Base-by-base conservation (phyloP, 2,329 filamentous ascomycete species). In the Cercospora sp. region DNA sequence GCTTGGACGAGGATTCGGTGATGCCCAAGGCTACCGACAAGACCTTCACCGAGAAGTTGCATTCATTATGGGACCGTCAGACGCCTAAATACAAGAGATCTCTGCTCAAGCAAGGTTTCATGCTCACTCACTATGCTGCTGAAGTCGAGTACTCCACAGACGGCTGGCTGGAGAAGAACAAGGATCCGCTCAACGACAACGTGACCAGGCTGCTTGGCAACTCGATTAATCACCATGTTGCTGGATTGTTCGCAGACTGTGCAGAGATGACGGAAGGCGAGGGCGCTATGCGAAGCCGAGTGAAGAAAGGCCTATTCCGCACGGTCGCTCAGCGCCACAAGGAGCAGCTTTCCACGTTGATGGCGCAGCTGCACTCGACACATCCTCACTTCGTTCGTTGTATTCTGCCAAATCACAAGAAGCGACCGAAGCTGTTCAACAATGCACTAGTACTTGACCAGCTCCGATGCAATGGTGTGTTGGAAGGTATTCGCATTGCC, bases 11-110 rank as follows among this genome's bases (percentile, higher is more conserved):
- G 80, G 95, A 99, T 80, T 95, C 90, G 59, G 96, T 99, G 33
- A 99, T 99, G 95, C 95, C 95, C 33, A 99, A 98, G 80, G 95
- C 95, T 3, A 97, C 94, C 1, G 96, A 99, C 80, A 94, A 92
- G 79, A 93, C 91, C 7, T 99, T 99, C 76, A 98, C 94, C 0
- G 96, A 99, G 75, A 99, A 99, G 80, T 85, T 99, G n/a, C 92
- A 99, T 80, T 91, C 91, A 0, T 82, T 99, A 1, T 99, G 96
- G 95, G 94, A 98, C 78, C 93, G 94, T 77, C 98, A 97, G 79
- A 95, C 93, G 36, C 87, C 88, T 58, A 99, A 99, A 79, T 99
- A 99, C 80, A 90, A 93, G 60, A 88, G 93, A 6, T 95, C 94
- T 18, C 88, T 95, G 16, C 86, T 97, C 13, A 91, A 89, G 0